Evolutionary conservation across 139 green algal genomes (phyloP).

Genomic region (Coelastrella sp.): DNA sequence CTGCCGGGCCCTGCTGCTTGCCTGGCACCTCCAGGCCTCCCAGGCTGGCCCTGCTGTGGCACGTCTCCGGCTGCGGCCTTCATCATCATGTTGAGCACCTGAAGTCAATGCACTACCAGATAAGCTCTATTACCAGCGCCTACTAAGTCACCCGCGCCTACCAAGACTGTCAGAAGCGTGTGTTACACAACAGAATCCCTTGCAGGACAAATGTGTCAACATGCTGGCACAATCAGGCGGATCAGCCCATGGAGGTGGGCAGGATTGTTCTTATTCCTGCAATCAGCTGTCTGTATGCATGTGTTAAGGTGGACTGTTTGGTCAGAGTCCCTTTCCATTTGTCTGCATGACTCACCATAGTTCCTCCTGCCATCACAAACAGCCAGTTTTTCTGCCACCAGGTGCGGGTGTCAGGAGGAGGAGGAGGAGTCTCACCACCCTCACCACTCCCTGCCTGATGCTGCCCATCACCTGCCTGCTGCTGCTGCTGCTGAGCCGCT

Average conservation of each 20-base stretch:
- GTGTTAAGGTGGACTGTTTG: no score
- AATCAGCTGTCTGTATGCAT: background rate
- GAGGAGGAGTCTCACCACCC: background rate
- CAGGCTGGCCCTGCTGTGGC: background rate
- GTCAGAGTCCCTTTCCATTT: no score
- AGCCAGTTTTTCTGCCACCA: constrained; percentile 48
- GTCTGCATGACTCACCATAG: background rate
- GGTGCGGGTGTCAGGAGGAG: constrained; percentile 9
- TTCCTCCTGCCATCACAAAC: constrained; percentile 39
- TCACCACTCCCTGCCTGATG: background rate
- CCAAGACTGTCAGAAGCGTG: background rate
- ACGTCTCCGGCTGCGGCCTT: background rate
- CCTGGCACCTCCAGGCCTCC: background rate
- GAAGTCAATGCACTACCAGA: background rate
- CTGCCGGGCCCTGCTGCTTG: background rate
- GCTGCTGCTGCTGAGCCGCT: background rate
- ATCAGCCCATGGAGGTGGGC: background rate
- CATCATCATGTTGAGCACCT: constrained; percentile 29
- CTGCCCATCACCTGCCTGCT: background rate
- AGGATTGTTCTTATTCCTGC: background rate
- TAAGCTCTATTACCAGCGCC: no score
- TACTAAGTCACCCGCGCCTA: no score
- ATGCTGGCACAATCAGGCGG: background rate
- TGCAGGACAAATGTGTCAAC: background rate
- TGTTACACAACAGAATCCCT: background rate